phyloP scores from a whole-genome alignment of 2,329 filamentous ascomycete genomes.

The Blastomyces percursus region DNA sequence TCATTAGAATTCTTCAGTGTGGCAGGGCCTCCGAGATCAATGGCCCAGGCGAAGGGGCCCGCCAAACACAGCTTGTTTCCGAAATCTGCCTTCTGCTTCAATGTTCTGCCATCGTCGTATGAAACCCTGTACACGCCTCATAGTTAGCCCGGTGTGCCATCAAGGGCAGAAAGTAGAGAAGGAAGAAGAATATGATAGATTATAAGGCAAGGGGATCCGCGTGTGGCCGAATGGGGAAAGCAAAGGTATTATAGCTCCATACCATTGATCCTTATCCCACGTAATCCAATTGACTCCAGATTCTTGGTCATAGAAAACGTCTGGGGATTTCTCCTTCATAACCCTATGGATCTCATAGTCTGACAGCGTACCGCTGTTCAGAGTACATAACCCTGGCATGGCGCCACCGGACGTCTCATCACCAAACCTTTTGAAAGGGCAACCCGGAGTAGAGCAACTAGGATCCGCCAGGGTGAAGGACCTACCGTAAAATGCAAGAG shows the following conservation, averaged over 20 bases:
- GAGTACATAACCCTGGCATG: conserved; percentile 20
- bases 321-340: conserved; percentile 13
- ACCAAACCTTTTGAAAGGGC: conserved; percentile 16
- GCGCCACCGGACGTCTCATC: conserved; percentile 17
- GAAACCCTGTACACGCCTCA: conserved; percentile 11
- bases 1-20: conserved; percentile 6
- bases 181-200: not conserved
- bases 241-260: not conserved
- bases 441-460: conserved; percentile 15
- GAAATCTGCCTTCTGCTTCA: conserved; percentile 24
- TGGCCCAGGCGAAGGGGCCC: conserved; percentile 16
- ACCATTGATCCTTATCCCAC: conserved; percentile 21
- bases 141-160: not conserved
- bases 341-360: conserved; percentile 25
- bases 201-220: not conserved
- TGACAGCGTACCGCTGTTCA: conserved; percentile 21
- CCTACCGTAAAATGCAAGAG: conserved; percentile 20
- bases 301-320: conserved; percentile 14
- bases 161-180: not conserved
- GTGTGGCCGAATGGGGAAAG: not conserved
- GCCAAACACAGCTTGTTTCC: conserved; percentile 24
- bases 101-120: conserved; percentile 27
- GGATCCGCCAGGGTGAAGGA: conserved; percentile 15
- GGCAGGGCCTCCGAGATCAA: conserved; percentile 9
- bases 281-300: conserved; percentile 19